Percentiles rank a stretch among this genome's conserved stretches.
Conservation (phyloP, 2,329 filamentous ascomycete genomes). For the Aspergillus pseudotamarii region DNA sequence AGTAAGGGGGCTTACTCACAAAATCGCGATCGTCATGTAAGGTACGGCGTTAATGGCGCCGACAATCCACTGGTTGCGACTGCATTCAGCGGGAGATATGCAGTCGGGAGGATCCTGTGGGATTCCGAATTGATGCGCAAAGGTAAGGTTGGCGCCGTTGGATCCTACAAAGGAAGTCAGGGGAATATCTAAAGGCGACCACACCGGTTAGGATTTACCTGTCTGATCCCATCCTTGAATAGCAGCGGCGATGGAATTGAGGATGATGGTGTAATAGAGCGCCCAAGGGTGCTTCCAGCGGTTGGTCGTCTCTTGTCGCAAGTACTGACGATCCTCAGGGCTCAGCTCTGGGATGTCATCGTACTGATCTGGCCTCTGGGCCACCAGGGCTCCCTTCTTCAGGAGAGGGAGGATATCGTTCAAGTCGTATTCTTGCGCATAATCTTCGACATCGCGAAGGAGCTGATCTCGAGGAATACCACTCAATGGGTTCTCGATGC, state of each 20-base stretch:
- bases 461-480: constrained; percentile 42
- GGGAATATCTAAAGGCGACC: constrained; percentile 20
- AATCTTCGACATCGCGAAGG: constrained; percentile 46
- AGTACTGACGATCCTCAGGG: not conserved
- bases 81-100: constrained; percentile 32
- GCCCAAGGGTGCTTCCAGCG: constrained; percentile 52
- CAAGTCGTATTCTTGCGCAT: constrained; percentile 45
- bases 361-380: constrained; percentile 51
- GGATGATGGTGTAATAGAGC: constrained; percentile 55
- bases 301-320: constrained; percentile 41
- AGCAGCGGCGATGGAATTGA: constrained; percentile 56
- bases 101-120: constrained; percentile 31
- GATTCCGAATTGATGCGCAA: constrained; percentile 51
- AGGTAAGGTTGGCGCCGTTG: constrained; percentile 52
- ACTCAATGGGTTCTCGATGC: constrained; percentile 51
- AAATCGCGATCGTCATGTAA: not conserved
- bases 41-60: constrained; percentile 64
- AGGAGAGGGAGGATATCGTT: constrained; percentile 46
- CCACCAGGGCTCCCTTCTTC: constrained; percentile 53
- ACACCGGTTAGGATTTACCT: constrained; percentile 16
- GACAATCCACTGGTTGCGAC: constrained; percentile 59
- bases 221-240: constrained; percentile 48
- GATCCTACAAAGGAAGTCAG: not conserved
- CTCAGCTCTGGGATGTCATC: constrained; percentile 47
- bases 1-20: not conserved